Conservation (phyloP, 1,139 yeast genomes). For the Kazachstania sp. region DNA sequence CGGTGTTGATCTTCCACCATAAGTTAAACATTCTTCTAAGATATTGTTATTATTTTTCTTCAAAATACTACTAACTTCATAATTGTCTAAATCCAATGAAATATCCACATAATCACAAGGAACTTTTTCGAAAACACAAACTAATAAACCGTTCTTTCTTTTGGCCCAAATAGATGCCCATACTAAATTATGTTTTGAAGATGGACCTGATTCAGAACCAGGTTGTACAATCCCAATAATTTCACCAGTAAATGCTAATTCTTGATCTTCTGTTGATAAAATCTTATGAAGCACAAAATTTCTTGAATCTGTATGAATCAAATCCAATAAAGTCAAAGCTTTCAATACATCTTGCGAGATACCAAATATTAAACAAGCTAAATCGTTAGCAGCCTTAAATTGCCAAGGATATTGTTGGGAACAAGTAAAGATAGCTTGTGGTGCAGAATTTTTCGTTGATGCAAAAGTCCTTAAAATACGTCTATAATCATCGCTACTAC, state of each 20-base stretch:
- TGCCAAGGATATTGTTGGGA: conserved; percentile 69
- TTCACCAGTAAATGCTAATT: conserved; percentile 49
- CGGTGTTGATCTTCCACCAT: conserved; percentile 2
- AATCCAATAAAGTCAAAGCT: conserved; percentile 60
- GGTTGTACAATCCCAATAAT: conserved; percentile 43
- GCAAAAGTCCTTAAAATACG: conserved; percentile 48
- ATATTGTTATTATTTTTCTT: conserved; percentile 20
- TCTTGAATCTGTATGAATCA: conserved; percentile 68
- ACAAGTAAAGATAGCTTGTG: conserved; percentile 81
- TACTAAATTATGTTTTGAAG: conserved; percentile 36
- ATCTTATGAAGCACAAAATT: conserved; percentile 56
- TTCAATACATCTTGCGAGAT: conserved; percentile 58
- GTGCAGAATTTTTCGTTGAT: conserved; percentile 58
- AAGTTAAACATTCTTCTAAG: background rate
- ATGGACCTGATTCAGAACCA: conserved; percentile 29
- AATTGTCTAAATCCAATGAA: conserved; percentile 32
- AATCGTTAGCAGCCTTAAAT: conserved; percentile 77
- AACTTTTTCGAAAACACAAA: conserved; percentile 83
- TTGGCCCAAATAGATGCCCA: conserved; percentile 92
- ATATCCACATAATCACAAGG: conserved; percentile 73
- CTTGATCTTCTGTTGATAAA: conserved; percentile 33
- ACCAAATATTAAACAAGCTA: conserved; percentile 84
- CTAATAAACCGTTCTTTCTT: conserved; percentile 57
- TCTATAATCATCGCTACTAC: conserved; percentile 19
- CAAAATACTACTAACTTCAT: conserved; percentile 19